These are phyloP conservation scores for Linderniella brevidens DNA, from an alignment of 257 asterid species.

Conservation along the genomic window DNA sequence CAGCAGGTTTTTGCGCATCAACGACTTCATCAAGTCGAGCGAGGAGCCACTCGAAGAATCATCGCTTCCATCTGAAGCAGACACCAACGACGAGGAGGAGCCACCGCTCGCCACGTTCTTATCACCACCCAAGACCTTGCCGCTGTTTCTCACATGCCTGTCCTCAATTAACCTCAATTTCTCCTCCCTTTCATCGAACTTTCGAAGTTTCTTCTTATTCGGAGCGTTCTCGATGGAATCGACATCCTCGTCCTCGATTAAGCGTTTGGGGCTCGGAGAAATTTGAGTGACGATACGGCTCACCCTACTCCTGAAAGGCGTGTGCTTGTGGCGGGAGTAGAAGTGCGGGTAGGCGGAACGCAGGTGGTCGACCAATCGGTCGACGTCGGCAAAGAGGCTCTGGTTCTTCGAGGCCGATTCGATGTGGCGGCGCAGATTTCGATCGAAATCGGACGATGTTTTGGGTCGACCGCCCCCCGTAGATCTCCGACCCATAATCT, in stretches of 20 bases:
- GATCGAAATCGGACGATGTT: constrained; percentile 12
- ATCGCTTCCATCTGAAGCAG: constrained; percentile 17
- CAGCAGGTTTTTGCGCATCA: constrained; percentile 37
- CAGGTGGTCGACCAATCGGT: constrained; percentile 53
- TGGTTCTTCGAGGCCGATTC: constrained; percentile 16
- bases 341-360: constrained; percentile 29
- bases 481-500: too few species aligned
- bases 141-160: constrained; percentile 22
- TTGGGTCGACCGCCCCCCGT: background rate
- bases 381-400: constrained; percentile 14
- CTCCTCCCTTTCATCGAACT: constrained; percentile 28
- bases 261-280: constrained; percentile 4
- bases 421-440: constrained; percentile 30
- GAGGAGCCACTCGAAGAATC: constrained; percentile 26
- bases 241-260: constrained; percentile 11
- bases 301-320: constrained; percentile 35
- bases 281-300: constrained; percentile 9
- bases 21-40: constrained; percentile 56
- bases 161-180: constrained; percentile 36
- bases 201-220: constrained; percentile 14
- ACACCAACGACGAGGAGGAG: constrained; percentile 21
- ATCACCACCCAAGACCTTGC: constrained; percentile 8
- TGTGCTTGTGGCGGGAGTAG: constrained; percentile 34
- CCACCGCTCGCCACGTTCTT: constrained; percentile 12
- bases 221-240: constrained; percentile 9